Conservation (phyloP, 495 filamentous ascomycete species). For the Halenospora varia region DNA sequence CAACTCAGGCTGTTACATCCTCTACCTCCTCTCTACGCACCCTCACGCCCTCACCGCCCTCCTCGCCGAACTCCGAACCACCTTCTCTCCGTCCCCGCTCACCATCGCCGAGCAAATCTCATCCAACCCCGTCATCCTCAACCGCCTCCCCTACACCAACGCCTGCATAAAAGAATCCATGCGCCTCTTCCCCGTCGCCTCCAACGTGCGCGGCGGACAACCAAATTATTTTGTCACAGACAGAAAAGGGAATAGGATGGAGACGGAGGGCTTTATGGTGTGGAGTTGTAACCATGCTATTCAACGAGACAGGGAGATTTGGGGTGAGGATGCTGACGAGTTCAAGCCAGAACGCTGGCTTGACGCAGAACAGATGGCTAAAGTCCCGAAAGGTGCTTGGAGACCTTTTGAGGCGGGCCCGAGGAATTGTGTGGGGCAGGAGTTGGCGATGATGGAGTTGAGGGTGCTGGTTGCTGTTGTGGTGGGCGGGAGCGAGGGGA, state of each 20-base stretch:
- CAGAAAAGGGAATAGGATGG: background rate
- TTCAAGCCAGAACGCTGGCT: constrained; percentile 36
- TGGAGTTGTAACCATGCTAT: constrained; percentile 1
- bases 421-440: constrained; percentile 48
- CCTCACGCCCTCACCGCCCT: constrained; percentile 25
- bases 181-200: constrained; percentile 39
- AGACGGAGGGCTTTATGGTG: background rate
- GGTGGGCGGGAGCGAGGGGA: too few species aligned
- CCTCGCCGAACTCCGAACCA: background rate
- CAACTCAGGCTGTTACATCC: constrained; percentile 33
- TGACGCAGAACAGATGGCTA: constrained; percentile 20
- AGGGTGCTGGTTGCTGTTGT: constrained; percentile 39
- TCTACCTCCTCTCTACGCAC: constrained; percentile 32
- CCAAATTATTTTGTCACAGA: constrained; percentile 31
- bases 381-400: constrained; percentile 37
- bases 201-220: constrained; percentile 31
- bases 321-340: constrained; percentile 18
- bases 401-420: constrained; percentile 47
- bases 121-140: constrained; percentile 33
- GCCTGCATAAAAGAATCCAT: constrained; percentile 49
- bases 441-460: constrained; percentile 43
- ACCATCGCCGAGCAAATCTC: constrained; percentile 16
- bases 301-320: constrained; percentile 22
- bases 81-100: background rate
- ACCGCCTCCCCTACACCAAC: constrained; percentile 37